Evolutionary conservation across 2,329 filamentous ascomycete species (phyloP), one percentile per base, ranked within the genome.

Genomic region (Botryotinia convoluta): DNA sequence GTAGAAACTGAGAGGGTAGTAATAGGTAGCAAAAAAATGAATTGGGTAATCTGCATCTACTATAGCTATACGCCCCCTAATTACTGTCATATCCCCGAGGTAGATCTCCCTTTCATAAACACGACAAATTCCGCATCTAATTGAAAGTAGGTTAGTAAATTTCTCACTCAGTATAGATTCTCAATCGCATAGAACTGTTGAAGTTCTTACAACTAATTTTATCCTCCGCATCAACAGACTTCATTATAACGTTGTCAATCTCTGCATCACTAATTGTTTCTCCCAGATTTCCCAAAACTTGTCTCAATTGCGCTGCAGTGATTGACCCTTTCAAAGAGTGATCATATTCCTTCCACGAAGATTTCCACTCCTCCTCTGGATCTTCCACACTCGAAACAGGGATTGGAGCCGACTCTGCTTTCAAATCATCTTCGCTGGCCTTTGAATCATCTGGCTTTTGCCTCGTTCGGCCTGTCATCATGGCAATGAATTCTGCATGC

Each of bases 381-480:
- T 79, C 78, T 14, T 72, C 69, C 32, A 29, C 59, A 10, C 35
- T 61, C 18, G 32, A 35, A 26, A 69, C 44, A 20, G 71, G 71
- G 32, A 51, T 51, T 2, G 71, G 64, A 2, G 65, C 44, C 4
- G 54, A 29, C 10, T 72, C 71, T 35, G 37, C 16, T 12, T 29
- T 37, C 22, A 44, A 16, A 3, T 57, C 51, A 26, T 42, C 20
- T 57, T 32, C 65, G 18, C 3, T 54, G 2, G 7, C 20, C 14
- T 51, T 42, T 26, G n/a, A 12, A 9, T 42, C 35, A 9, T 67
- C 51, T 4, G 35, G 44, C 7, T 29, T 62, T 44, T 22, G 48
- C 79, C 77, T 76, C 79, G 79, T 77, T 69, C 82, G 80, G 26
- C 82, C 82, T 0, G 82, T 83, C 83, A 83, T 84, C 82, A 84